A percentile compares a stretch with the other conserved stretches of the same genome.
Evolutionary conservation across 2,329 filamentous ascomycete genomes (phyloP).

Genomic region (Xylariaceae sp.): DNA sequence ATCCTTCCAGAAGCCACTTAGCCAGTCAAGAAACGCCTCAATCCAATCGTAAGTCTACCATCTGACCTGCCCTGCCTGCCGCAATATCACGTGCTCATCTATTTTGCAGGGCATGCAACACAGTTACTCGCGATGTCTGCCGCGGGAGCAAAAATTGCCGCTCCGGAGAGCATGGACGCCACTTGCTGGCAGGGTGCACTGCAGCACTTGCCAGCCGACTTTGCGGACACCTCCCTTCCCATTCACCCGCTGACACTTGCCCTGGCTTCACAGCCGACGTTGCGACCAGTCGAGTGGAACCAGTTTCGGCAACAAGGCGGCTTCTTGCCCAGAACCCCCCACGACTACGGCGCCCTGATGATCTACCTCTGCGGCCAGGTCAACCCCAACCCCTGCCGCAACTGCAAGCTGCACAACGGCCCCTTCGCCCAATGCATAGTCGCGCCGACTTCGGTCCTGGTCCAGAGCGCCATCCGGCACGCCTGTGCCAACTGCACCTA

Average conservation of each 20-base stretch:
- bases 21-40: no score
- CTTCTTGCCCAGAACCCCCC: conserved; percentile 18
- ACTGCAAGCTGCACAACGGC: conserved; percentile 19
- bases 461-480: conserved; percentile 15
- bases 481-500: conserved; percentile 25
- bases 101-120: no score
- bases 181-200: conserved; percentile 19
- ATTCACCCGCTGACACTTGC: conserved; percentile 16
- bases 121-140: no score
- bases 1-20: no score
- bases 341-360: conserved; percentile 22
- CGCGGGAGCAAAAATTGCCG: no score
- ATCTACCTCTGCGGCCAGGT: conserved; percentile 22
- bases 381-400: conserved; percentile 22
- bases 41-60: no score
- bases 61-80: no score
- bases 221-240: conserved; percentile 7
- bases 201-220: conserved; percentile 15
- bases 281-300: conserved; percentile 22
- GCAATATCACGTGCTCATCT: no score
- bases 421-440: conserved; percentile 21
- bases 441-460: conserved; percentile 17
- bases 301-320: conserved; percentile 17
- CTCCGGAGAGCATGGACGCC: no score
- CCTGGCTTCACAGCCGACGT: conserved; percentile 14